Evolutionary conservation across 176 grass and related monocot species (phyloP), one percentile per base, ranked within the genome.

Genomic region (Thinopyrum elongatum): DNA sequence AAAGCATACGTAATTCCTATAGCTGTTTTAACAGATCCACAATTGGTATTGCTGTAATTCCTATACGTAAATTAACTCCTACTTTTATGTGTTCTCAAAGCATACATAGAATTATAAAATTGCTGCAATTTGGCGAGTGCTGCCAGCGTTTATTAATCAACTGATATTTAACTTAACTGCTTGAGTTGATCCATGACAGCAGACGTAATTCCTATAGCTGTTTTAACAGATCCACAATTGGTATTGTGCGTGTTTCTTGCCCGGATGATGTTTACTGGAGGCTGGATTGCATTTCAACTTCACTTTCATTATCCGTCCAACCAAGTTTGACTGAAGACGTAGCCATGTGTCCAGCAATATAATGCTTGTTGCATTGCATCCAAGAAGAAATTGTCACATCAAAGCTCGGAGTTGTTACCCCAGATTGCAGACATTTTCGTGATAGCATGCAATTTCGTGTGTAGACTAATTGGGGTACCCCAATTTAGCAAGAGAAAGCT

Each of bases 271-370:
- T 29, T 77, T 42, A 31, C 51, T 29, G 30, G 44, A 23, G 16
- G 67, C 23, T 27, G 49, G 34, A 69, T 65, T 73, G 39, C 53
- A 63, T 68, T 78, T 70, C 71, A 86, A 82, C 29, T 61, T 77
- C 64, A 28, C 16, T 77, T 77, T 53, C 0, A 38, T 23, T 78
- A 65, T 86, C 63, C 39, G 65, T 86, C 72, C 39, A 47, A 26
- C 51, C 51, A 16, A 23, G 51, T 65, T 53, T 41, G 38, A 86
- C 72, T 17, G 30, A 6, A 51, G 71, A 71, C 23, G 14, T 17
- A 17, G 36, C 59, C 19, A 78, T 70, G 38, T 26, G 57, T 60
- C 49, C 23, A 70, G 3, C 73, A 86, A 82, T 33, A 33, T 55
- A 46, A 31, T 44, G 41, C 23, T 60, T 34, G 57, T 33, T 68